Evolutionary conservation across 2,329 filamentous ascomycete species (phyloP).

Genomic region (Bipolaris bicolor): DNA sequence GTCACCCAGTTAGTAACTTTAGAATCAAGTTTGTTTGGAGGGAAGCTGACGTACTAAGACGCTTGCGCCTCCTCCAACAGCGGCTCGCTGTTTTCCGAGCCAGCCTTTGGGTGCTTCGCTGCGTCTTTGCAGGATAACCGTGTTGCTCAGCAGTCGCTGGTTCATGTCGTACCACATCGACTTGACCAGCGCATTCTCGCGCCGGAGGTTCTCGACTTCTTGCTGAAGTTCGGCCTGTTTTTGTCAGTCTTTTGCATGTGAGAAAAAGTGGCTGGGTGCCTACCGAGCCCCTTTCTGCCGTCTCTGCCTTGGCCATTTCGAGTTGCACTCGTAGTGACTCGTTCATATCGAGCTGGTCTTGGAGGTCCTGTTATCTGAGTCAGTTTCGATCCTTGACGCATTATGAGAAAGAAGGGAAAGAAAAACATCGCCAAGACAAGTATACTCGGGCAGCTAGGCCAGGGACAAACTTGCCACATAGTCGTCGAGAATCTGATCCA

Average conservation of each 20-base stretch:
- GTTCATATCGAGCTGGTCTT: constrained; percentile 35
- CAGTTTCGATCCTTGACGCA: constrained; percentile 10
- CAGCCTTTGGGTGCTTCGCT: constrained; percentile 79
- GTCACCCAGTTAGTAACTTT: neutral
- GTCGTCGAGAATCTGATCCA: constrained; percentile 17
- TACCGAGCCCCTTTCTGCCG: constrained; percentile 47
- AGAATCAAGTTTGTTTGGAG: neutral
- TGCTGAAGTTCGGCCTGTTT: constrained; percentile 42
- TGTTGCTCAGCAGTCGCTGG: constrained; percentile 79
- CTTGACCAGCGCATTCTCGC: constrained; percentile 78
- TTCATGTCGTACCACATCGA: constrained; percentile 89
- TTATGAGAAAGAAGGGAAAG: neutral
- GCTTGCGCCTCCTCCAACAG: constrained; percentile 44
- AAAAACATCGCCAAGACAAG: constrained; percentile 21
- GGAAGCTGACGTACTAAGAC: constrained; percentile 28
- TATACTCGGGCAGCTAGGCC: constrained; percentile 37
- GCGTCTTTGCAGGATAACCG: constrained; percentile 76
- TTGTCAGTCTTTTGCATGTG: neutral
- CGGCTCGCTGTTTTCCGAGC: constrained; percentile 78
- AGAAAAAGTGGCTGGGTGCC: constrained; percentile 12
- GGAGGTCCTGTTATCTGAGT: constrained; percentile 37
- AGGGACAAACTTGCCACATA: constrained; percentile 43
- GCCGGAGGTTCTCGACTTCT: constrained; percentile 71
- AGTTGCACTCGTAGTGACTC: constrained; percentile 38
- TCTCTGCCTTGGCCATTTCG: constrained; percentile 43